Percentiles rank a stretch among this genome's conserved stretches.
Evolutionary conservation across 2,329 filamentous ascomycete genomes (phyloP).

Genomic region (Hypoxylon sp.): DNA sequence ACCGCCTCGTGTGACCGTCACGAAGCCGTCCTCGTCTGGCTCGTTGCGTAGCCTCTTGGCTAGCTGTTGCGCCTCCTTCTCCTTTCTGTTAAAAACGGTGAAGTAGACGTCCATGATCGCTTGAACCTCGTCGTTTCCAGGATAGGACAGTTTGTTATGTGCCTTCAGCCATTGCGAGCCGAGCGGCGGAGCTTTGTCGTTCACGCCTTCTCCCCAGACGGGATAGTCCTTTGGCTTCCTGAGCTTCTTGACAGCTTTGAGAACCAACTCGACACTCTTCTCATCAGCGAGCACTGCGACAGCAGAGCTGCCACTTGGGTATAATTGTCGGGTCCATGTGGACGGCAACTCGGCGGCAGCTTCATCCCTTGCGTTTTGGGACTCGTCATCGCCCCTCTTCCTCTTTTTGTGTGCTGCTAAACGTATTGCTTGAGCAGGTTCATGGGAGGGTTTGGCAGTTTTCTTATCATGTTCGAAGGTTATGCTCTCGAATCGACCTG

Average conservation of each 20-base stretch:
- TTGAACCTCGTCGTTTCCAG: conserved; percentile 76
- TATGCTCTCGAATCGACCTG: conserved; percentile 83
- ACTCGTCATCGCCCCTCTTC: conserved; percentile 60
- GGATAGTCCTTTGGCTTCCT: conserved; percentile 73
- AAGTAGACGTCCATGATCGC: conserved; percentile 87
- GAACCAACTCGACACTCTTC: conserved; percentile 79
- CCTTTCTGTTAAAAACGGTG: conserved; percentile 81
- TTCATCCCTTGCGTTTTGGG: conserved; percentile 66
- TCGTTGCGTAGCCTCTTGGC: conserved; percentile 78
- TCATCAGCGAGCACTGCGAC: conserved; percentile 88
- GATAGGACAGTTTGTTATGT: conserved; percentile 81
- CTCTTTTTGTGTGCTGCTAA: conserved; percentile 65
- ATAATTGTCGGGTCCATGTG: conserved; percentile 80
- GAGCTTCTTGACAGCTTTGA: conserved; percentile 80
- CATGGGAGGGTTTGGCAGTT: conserved; percentile 56
- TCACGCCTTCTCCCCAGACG: conserved; percentile 76
- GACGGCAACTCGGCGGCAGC: conserved; percentile 75
- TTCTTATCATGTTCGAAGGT: conserved; percentile 77
- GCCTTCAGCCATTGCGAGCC: conserved; percentile 71
- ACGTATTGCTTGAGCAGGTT: conserved; percentile 62
- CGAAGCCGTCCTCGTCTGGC: conserved; percentile 94
- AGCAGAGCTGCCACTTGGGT: conserved; percentile 82
- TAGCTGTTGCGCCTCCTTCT: conserved; percentile 72
- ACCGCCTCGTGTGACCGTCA: conserved; percentile 88
- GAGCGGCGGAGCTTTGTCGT: conserved; percentile 69